Evolutionary conservation across 139 green algal genomes (phyloP).

Genomic region (Chlorella sorokiniana): DNA sequence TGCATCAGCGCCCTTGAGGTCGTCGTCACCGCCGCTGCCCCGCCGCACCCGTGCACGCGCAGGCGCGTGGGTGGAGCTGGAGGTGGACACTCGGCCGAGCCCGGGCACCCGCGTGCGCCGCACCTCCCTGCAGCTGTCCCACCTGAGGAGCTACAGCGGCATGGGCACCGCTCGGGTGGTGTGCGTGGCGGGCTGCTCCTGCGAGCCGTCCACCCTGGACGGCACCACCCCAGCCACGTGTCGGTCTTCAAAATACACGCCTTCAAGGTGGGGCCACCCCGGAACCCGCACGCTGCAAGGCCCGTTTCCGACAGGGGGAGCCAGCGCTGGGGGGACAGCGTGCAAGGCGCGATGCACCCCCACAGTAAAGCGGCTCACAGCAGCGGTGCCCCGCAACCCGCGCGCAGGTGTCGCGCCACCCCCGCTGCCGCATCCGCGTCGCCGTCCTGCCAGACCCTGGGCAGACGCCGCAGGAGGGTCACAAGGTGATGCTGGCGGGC

Average conservation of each 20-base stretch:
- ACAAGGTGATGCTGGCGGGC: constrained; percentile 17
- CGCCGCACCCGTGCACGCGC: background rate
- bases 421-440: constrained; percentile 7
- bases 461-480: background rate
- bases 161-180: constrained; percentile 3
- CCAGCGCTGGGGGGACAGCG: background rate
- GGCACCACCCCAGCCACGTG: constrained; percentile 19
- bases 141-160: constrained; percentile 14
- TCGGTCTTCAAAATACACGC: background rate
- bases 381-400: background rate
- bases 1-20: too few species aligned
- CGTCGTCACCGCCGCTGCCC: too few species aligned
- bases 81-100: background rate
- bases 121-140: constrained; percentile 3
- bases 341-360: background rate
- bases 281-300: too few species aligned
- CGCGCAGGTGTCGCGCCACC: constrained; percentile 15
- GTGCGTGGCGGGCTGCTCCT: constrained; percentile 5
- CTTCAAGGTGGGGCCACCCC: constrained; percentile 17
- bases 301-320: background rate
- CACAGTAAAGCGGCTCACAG: background rate
- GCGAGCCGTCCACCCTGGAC: constrained; percentile 6
- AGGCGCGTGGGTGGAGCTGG: background rate
- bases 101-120: background rate
- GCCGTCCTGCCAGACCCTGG: background rate